These are phyloP conservation scores for Chlorella variabilis DNA, from an alignment of 163 green algal genomes.

Conservation along the genomic window DNA sequence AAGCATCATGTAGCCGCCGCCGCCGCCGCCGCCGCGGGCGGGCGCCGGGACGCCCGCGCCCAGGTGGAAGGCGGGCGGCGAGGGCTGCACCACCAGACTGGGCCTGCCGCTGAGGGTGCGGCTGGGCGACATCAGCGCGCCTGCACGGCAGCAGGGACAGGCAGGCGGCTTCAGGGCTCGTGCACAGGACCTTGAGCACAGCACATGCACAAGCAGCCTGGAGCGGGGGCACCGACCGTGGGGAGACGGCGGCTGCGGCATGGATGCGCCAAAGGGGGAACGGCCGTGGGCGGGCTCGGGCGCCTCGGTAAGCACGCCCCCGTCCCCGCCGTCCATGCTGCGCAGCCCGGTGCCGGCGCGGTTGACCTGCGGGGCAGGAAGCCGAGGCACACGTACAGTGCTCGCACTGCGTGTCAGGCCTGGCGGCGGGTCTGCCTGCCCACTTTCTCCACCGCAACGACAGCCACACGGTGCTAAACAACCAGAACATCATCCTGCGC, in stretches of 20 bases:
- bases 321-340: constrained; percentile 2
- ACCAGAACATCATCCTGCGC: no score
- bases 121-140: neutral
- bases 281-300: neutral
- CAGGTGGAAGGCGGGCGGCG: neutral
- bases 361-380: constrained; percentile 43
- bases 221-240: neutral
- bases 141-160: neutral
- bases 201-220: neutral
- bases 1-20: neutral
- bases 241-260: neutral
- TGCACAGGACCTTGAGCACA: neutral
- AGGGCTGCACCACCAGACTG: neutral
- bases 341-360: constrained; percentile 20
- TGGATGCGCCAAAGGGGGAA: constrained; percentile 16
- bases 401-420: no score
- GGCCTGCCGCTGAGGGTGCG: constrained; percentile 26
- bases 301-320: neutral
- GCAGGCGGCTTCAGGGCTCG: neutral
- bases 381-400: no score
- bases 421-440: no score
- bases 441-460: no score
- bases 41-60: neutral
- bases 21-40: neutral
- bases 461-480: no score